Evolutionary conservation across 2,329 filamentous ascomycete genomes (phyloP), one percentile per base, ranked within the genome.

Genomic region (Juglanconis juglandina): DNA sequence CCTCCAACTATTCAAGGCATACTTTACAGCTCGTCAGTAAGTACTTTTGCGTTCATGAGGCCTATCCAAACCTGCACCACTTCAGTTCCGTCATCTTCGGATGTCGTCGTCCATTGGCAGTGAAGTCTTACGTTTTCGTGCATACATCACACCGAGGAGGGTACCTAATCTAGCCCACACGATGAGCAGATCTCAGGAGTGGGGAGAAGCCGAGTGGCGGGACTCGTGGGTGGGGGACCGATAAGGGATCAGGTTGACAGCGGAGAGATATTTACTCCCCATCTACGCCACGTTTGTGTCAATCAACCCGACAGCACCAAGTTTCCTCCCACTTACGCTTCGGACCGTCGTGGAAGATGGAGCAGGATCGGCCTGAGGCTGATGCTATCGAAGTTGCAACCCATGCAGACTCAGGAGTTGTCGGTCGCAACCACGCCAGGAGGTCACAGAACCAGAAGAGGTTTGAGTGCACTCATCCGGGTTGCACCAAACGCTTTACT

Each of bases 401-500:
- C 3, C 33, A 32, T 32, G n/a, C 39, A 37, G 42, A 32, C 6
- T 41, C 52, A 54, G 50, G n/a, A 48, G 32, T 17, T 33, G 17
- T 3, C 24, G 56, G 56, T 37, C 47, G 44, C 13, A 54, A 17
- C 17, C 37, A 35, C 39, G 30, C 39, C 2, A 39, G 46, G n/a
- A 52, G 44, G 34, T 35, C 64, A 52, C 59, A 63, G 56, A 57
- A 64, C 13, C 37, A 44, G 11, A 64, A 63, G 58, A 58, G 51
- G 42, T 62, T 65, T 41, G 60, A 66, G 14, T 84, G 82, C 64
- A 70, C 71, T 44, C 75, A 77, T 66, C 71, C 75, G 7, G 76
- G 73, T 35, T 86, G 83, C 64, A 73, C 70, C 51, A 83, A 83
- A 67, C 74, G 75, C 14, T 86, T 86, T 68, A 83, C 81, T 32